Conservation (phyloP, 2,329 filamentous ascomycete species). For the Diatrype stigma region DNA sequence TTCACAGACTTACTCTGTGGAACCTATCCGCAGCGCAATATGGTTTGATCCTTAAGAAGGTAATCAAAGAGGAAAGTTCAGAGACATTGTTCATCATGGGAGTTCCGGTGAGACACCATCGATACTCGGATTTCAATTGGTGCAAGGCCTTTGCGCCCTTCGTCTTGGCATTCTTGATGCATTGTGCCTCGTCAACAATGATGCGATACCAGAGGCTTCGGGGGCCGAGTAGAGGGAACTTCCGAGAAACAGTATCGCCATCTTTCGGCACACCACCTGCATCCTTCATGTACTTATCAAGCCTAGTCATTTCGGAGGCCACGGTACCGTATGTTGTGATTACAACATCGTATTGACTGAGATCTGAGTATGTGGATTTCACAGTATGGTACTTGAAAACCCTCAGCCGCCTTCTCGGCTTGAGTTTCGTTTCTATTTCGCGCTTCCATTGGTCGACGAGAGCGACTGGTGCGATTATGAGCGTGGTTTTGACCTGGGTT, state of each 20-base stretch:
- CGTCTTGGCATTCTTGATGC: constrained; percentile 71
- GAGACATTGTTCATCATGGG: constrained; percentile 84
- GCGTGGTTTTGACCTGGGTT: constrained; percentile 61
- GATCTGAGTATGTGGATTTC: constrained; percentile 52
- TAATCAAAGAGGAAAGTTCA: constrained; percentile 73
- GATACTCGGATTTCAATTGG: constrained; percentile 54
- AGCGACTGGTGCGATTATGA: constrained; percentile 77
- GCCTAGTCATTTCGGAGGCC: constrained; percentile 60
- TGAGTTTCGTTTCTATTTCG: constrained; percentile 70
- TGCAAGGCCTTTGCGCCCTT: constrained; percentile 57
- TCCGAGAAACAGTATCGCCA: constrained; percentile 33
- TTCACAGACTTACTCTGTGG: constrained; percentile 40
- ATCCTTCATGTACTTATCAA: constrained; percentile 49
- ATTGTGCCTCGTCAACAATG: constrained; percentile 76
- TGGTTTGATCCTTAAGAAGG: constrained; percentile 72
- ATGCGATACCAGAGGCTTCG: constrained; percentile 61
- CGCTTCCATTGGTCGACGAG: constrained; percentile 80
- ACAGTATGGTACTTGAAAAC: constrained; percentile 69
- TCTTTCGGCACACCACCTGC: constrained; percentile 34
- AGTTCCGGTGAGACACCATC: constrained; percentile 75
- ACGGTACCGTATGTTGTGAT: constrained; percentile 74
- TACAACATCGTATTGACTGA: constrained; percentile 67
- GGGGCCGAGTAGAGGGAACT: constrained; percentile 57
- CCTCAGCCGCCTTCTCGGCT: constrained; percentile 52
- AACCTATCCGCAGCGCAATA: constrained; percentile 66